phyloP scores from a whole-genome alignment of 257 asterid genomes.

The Petrea volubilis region DNA sequence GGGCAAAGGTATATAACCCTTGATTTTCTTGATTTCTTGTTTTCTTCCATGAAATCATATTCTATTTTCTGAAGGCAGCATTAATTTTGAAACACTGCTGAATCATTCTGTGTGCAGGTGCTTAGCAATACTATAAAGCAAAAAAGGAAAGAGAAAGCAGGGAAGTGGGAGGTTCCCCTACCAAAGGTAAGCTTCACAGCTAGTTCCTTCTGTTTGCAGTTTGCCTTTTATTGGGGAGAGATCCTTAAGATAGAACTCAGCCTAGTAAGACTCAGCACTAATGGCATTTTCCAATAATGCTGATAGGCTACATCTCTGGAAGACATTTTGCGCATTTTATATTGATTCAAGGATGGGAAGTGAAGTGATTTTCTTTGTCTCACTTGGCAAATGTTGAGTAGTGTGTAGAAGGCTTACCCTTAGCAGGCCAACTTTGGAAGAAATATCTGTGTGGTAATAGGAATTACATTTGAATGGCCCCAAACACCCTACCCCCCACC shows the following conservation, averaged over 20 bases:
- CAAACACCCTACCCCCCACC: background rate
- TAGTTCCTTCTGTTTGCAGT: constrained; percentile 7
- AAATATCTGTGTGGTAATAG: background rate
- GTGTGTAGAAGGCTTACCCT: too few relatives aligned
- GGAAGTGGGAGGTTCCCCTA: constrained; percentile 98
- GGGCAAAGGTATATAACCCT: constrained; percentile 68
- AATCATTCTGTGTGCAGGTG: constrained; percentile 44
- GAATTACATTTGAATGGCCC: background rate
- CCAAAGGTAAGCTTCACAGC: constrained; percentile 67
- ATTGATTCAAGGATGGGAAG: background rate
- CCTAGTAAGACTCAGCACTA: background rate
- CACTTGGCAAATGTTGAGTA: background rate
- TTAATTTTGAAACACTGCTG: background rate
- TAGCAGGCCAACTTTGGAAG: too few relatives aligned
- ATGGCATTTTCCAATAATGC: background rate
- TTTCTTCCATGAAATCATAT: background rate
- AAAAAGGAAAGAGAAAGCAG: constrained; percentile 96
- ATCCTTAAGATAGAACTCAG: background rate
- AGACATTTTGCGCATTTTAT: background rate
- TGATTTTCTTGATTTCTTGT: background rate
- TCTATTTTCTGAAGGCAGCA: background rate
- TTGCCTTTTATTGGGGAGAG: background rate
- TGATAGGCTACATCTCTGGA: too few relatives aligned
- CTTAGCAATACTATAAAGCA: constrained; percentile 96
- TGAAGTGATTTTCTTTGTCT: background rate